Conservation (phyloP, 805 yeast genomes). For the Zygotorulaspora chibaensis region DNA sequence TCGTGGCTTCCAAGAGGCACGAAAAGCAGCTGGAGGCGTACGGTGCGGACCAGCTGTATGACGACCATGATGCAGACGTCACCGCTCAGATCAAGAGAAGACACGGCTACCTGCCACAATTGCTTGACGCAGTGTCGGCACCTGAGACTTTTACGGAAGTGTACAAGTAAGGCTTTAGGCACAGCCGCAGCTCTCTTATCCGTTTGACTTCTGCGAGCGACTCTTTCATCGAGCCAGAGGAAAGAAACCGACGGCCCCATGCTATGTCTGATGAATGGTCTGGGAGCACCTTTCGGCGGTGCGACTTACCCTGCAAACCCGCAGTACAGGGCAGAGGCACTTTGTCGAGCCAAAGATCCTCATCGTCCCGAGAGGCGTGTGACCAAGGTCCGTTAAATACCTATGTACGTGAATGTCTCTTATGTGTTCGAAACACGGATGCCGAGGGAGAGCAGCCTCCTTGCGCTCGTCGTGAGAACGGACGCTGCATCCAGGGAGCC, state of each 20-base stretch:
- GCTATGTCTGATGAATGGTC: constrained; percentile 40
- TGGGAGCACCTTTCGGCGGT: constrained; percentile 33
- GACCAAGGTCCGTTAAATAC: too few relatives aligned
- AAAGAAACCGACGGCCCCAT: constrained; percentile 36
- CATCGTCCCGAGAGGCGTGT: too few relatives aligned
- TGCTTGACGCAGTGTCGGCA: constrained; percentile 36
- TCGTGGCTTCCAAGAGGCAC: constrained; percentile 49
- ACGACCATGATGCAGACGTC: constrained; percentile 46
- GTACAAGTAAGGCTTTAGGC: constrained; percentile 37
- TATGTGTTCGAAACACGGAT: too few relatives aligned
- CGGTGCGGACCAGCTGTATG: constrained; percentile 51
- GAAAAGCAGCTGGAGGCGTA: constrained; percentile 38
- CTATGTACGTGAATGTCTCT: too few relatives aligned
- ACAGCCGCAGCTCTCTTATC: constrained; percentile 34
- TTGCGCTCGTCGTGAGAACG: too few relatives aligned
- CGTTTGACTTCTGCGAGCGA: constrained; percentile 31
- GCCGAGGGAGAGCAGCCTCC: too few relatives aligned
- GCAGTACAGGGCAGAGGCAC: constrained; percentile 23
- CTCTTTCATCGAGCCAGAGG: constrained; percentile 27
- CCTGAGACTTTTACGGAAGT: constrained; percentile 31
- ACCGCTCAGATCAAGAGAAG: constrained; percentile 40
- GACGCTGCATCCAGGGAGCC: too few relatives aligned
- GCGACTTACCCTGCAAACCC: constrained; percentile 23
- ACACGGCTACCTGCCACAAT: constrained; percentile 30
- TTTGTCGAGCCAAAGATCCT: constrained; percentile 25